phyloP scores from a whole-genome alignment of 345 rosid species.

The Ceriops decandra region DNA sequence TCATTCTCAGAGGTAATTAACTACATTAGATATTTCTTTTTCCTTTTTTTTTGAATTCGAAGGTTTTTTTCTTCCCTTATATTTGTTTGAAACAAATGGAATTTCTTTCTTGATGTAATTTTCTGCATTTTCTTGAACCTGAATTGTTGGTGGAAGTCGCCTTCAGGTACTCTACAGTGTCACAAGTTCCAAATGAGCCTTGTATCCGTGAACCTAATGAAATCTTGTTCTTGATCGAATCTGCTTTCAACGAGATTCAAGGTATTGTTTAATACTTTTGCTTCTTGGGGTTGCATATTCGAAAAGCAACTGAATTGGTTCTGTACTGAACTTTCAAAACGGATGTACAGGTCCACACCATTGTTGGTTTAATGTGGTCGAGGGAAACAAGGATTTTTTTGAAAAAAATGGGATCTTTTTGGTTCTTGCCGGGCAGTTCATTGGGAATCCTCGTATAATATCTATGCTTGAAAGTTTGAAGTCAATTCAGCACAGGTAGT shows the following conservation, averaged over 20 bases:
- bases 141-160: slow-evolving; percentile 42
- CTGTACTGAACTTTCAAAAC: slow-evolving; percentile 4
- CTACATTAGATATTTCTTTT: neutral
- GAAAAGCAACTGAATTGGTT: neutral
- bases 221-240: slow-evolving; percentile 42
- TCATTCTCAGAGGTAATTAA: slow-evolving; percentile 32
- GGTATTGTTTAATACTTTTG: slow-evolving; percentile 33
- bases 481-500: slow-evolving; percentile 73
- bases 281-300: neutral
- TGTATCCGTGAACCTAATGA: slow-evolving; percentile 14
- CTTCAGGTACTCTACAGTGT: slow-evolving; percentile 22
- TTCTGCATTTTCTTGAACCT: slow-evolving; percentile 7
- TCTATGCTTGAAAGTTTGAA: slow-evolving; percentile 57
- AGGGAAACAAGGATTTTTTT: slow-evolving; percentile 34
- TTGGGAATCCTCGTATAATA: slow-evolving; percentile 30
- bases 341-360: slow-evolving; percentile 51
- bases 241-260: slow-evolving; percentile 45
- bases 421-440: slow-evolving; percentile 52
- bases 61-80: neutral
- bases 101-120: neutral
- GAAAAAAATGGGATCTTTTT: slow-evolving; percentile 46
- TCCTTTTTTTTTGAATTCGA: neutral
- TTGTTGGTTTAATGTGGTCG: slow-evolving; percentile 68
- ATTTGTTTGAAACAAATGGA: too few relatives aligned
- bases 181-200: slow-evolving; percentile 7